A percentile compares a stretch with the other conserved stretches of the same genome.
phyloP scores from a whole-genome alignment of 768 basidiomycete genomes.

The Lepiota subincarnata region DNA sequence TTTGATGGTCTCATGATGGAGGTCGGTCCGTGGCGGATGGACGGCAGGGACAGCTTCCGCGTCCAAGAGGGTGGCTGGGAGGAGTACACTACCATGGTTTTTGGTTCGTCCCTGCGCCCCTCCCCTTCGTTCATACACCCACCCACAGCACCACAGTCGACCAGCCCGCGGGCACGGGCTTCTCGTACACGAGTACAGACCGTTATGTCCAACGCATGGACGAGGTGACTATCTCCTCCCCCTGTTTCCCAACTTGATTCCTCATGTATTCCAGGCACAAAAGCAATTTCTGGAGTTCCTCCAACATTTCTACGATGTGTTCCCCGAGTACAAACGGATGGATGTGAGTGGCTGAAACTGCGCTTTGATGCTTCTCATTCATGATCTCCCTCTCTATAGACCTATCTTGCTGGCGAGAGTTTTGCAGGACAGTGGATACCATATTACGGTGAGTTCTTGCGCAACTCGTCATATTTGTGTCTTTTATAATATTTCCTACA shows the following conservation, averaged over 20 bases:
- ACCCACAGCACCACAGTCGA: conserved; percentile 61
- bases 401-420: conserved; percentile 93
- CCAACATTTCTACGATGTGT: conserved; percentile 82
- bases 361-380: not conserved
- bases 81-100: conserved; percentile 93
- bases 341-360: conserved; percentile 55
- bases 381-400: conserved; percentile 42
- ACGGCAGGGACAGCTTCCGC: conserved; percentile 66
- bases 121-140: conserved; percentile 4
- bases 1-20: conserved; percentile 99
- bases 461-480: not conserved
- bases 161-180: conserved; percentile 95
- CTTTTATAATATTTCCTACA: conserved; percentile 24
- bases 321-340: conserved; percentile 79
- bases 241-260: conserved; percentile 10
- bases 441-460: conserved; percentile 64
- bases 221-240: conserved; percentile 35
- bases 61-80: conserved; percentile 91
- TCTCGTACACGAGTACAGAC: conserved; percentile 85
- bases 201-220: conserved; percentile 76
- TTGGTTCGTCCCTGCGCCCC: conserved; percentile 49
- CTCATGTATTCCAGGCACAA: conserved; percentile 48
- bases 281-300: conserved; percentile 81
- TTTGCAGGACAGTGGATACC: conserved; percentile 98
- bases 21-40: conserved; percentile 86